Evolutionary conservation across 1,139 yeast species (phyloP).

Genomic region (Hansenula anomala): DNA sequence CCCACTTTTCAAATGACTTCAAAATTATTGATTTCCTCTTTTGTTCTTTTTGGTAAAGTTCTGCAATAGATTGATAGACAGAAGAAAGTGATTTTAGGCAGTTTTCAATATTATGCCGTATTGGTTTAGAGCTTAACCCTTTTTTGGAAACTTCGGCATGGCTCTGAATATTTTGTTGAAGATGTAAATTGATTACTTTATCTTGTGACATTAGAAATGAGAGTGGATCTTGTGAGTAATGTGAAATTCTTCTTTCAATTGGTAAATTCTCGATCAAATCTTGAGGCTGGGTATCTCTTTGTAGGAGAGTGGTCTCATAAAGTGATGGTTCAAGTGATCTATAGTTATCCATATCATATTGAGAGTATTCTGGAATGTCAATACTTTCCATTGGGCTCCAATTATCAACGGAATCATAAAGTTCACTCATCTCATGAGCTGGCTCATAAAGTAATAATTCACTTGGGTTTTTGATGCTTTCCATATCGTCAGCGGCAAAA

Average conservation of each 20-base stretch:
- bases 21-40: constrained; percentile 28
- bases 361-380: neutral
- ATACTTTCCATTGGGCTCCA: neutral
- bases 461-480: neutral
- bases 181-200: constrained; percentile 8
- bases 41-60: constrained; percentile 41
- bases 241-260: neutral
- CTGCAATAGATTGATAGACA: constrained; percentile 41
- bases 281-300: neutral
- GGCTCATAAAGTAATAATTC: neutral
- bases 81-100: constrained; percentile 13
- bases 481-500: neutral
- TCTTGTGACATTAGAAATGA: constrained; percentile 16
- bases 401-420: neutral
- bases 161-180: constrained; percentile 10
- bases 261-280: neutral
- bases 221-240: constrained; percentile 11
- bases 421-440: neutral
- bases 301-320: no score
- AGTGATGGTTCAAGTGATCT: no score
- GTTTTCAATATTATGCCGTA: constrained; percentile 13
- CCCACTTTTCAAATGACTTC: constrained; percentile 41
- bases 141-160: constrained; percentile 14
- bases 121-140: constrained; percentile 15
- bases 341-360: no score